phyloP scores from a whole-genome alignment of 352 stramenopile genomes.

The Phytophthora fragariaefolia region DNA sequence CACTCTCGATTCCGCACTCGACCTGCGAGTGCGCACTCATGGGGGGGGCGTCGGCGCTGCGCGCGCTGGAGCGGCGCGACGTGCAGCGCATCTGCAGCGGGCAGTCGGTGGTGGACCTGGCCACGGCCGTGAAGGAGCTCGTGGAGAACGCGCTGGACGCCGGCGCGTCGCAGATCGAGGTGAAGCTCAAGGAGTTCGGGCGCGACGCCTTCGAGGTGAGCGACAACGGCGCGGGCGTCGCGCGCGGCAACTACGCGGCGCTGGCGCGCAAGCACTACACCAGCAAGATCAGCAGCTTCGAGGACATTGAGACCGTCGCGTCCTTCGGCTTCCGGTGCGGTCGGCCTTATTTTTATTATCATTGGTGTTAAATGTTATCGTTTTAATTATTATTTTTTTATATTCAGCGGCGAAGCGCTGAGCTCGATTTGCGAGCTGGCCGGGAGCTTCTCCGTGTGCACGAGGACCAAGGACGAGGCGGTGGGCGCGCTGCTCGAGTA shows the following conservation, averaged over 20 bases:
- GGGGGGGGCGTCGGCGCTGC: slow-evolving; percentile 25
- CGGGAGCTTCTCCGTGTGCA: slow-evolving; percentile 87
- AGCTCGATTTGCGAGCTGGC: slow-evolving; percentile 95
- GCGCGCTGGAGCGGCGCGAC: slow-evolving; percentile 54
- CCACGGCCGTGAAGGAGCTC: slow-evolving; percentile 97
- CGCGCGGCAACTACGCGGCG: slow-evolving; percentile 67
- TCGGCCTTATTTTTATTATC: neutral
- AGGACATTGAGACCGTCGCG: slow-evolving; percentile 90
- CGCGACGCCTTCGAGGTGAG: slow-evolving; percentile 94
- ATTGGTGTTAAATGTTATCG: slow-evolving; percentile 3
- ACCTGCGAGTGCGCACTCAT: neutral
- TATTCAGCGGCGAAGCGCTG: slow-evolving; percentile 92
- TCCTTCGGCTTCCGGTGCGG: slow-evolving; percentile 94
- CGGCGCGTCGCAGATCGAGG: slow-evolving; percentile 75
- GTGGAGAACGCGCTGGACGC: slow-evolving; percentile 94
- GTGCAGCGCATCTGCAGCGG: slow-evolving; percentile 84
- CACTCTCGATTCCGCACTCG: slow-evolving; percentile 23
- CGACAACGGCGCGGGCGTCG: slow-evolving; percentile 95
- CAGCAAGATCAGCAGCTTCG: slow-evolving; percentile 96
- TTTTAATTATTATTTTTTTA: neutral
- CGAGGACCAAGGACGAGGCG: slow-evolving; percentile 68
- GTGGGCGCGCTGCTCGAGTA: slow-evolving; percentile 91
- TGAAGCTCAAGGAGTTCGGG: slow-evolving; percentile 93
- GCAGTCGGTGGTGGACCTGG: slow-evolving; percentile 96
- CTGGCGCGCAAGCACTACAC: slow-evolving; percentile 95